Evolutionary conservation across 768 basidiomycete species (phyloP), one percentile per base, ranked within the genome.

Genomic region (Russula sp.): DNA sequence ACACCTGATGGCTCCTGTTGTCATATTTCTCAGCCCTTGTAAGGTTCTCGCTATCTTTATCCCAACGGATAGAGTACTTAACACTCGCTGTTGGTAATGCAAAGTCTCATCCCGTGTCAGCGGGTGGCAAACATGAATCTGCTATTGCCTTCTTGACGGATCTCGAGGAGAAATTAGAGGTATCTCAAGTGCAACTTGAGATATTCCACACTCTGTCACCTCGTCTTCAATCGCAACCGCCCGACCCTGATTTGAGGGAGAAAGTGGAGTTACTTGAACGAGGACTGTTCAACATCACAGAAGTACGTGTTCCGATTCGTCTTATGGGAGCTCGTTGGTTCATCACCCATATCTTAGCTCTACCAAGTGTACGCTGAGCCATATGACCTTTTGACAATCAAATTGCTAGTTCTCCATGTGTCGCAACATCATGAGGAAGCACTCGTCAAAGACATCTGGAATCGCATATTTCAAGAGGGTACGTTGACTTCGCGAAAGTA

Each of bases 181-280:
- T 99, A 29, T 91, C 94, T 7, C 90, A 96, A 74, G 93, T 98
- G 9, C 97, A 99, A 70, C 76, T 95, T n/a, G 96, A 98, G 73
- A 81, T 97, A 50, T 90, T 85, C 69, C 82, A 89, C 65, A 75
- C 78, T 11, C 78, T 93, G 16, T 70, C 77, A 7, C 83, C 86
- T 18, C 86, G 84, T 63, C 74, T 82, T 34, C 76, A 80, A 62
- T 83, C 87, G 61, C 81, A 62, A 36, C 41, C 45, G 3, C 11
- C 81, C 13, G 81, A 66, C 41, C 13, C 78, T 2, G 84, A 83
- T 65, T 81, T 84, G 58, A 83, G 86, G 43, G 80, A 82, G 59
- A 81, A 83, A 66, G 82, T 90, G 67, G 79, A 78, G 61, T 69
- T 77, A n/a, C 73, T 89, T 43, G 80, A 81, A 35, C 79, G 77